These are phyloP conservation scores for Epichloe gansuensis DNA, from an alignment of 2,329 filamentous ascomycete species.

Conservation along the genomic window DNA sequence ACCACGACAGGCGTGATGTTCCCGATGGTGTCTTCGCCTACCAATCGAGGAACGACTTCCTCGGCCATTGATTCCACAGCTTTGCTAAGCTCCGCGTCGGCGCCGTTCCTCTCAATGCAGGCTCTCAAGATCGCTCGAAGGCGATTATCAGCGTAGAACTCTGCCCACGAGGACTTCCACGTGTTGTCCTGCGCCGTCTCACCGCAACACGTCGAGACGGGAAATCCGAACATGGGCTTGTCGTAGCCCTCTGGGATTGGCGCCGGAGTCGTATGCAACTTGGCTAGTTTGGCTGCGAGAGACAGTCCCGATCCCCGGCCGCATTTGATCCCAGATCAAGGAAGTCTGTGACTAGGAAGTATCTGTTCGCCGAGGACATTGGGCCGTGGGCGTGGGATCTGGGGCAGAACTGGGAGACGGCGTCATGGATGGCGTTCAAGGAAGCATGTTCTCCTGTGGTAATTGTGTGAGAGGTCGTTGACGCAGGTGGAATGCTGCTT, in stretches of 20 bases:
- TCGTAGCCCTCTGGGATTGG: constrained; percentile 48
- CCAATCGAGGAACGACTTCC: constrained; percentile 61
- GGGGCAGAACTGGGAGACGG: constrained; percentile 66
- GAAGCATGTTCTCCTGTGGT: constrained; percentile 63
- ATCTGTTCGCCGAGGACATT: constrained; percentile 35
- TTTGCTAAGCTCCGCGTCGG: constrained; percentile 46
- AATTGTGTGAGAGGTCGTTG: background rate
- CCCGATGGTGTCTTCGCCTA: constrained; percentile 53
- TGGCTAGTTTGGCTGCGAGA: constrained; percentile 65
- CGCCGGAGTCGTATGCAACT: constrained; percentile 64
- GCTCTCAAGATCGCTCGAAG: constrained; percentile 51
- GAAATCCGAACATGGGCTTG: constrained; percentile 67
- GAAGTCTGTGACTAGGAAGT: constrained; percentile 67
- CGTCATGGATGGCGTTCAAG: constrained; percentile 65
- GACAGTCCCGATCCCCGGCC: constrained; percentile 36
- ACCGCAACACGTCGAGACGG: constrained; percentile 75
- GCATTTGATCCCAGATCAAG: constrained; percentile 46
- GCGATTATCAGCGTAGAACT: constrained; percentile 72
- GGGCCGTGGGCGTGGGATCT: constrained; percentile 60
- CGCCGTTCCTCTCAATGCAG: constrained; percentile 48
- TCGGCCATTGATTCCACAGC: constrained; percentile 53
- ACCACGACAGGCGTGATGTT: constrained; percentile 65
- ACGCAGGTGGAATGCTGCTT: background rate
- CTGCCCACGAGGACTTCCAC: constrained; percentile 63
- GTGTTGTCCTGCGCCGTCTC: constrained; percentile 71